These are phyloP conservation scores for Ascoidea asiatica DNA, from an alignment of 805 yeast species.

Conservation along the genomic window DNA sequence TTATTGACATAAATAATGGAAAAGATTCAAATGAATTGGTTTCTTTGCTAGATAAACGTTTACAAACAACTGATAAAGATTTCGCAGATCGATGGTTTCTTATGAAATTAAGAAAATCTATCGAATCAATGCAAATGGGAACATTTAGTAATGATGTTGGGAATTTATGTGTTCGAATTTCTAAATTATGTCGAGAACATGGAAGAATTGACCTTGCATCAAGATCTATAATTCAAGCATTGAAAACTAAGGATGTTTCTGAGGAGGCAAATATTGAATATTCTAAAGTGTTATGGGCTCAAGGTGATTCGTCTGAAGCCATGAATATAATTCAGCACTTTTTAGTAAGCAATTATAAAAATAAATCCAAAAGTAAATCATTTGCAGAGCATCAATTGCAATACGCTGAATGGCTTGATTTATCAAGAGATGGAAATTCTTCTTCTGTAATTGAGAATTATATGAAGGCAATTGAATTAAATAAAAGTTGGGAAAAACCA, in stretches of 20 bases:
- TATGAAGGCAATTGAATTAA: conserved; percentile 37
- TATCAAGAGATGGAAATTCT: conserved; percentile 72
- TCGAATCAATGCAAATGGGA: conserved; percentile 17
- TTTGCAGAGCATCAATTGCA: conserved; percentile 45
- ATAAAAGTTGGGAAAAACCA: conserved; percentile 60
- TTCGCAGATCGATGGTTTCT: conserved; percentile 49
- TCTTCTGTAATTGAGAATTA: conserved; percentile 62
- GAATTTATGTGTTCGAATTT: conserved; percentile 42
- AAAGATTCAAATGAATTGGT: not conserved
- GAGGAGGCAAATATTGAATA: conserved; percentile 53
- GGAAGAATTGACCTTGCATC: conserved; percentile 64
- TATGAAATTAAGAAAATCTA: conserved; percentile 44
- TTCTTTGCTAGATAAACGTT: conserved; percentile 9
- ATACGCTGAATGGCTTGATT: conserved; percentile 81
- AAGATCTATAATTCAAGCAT: conserved; percentile 47
- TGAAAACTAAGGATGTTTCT: conserved; percentile 14
- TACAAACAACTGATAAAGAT: conserved; percentile 29
- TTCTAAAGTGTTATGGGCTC: conserved; percentile 76
- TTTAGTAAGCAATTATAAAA: conserved; percentile 13
- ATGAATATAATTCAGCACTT: conserved; percentile 44
- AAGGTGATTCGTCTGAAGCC: conserved; percentile 81
- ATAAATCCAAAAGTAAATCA: conserved; percentile 13
- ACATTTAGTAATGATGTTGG: conserved; percentile 22
- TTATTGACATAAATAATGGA: conserved; percentile 14
- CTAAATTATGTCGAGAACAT: conserved; percentile 53